A percentile compares a stretch with the other conserved stretches of the same genome.
phyloP scores from a whole-genome alignment of 257 asterid species.

The Marsdenia floribunda region DNA sequence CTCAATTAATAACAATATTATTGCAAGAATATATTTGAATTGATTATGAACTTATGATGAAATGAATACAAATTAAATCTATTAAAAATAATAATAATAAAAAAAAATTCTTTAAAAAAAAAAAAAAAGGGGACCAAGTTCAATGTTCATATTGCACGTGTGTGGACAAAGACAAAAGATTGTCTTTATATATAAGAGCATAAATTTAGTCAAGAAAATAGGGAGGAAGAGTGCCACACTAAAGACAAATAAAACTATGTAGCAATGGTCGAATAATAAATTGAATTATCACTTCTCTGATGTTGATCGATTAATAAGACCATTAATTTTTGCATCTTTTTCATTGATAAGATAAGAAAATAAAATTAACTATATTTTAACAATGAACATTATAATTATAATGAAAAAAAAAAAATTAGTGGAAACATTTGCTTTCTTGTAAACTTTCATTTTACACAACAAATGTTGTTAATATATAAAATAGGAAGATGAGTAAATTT shows the following conservation, averaged over 20 bases:
- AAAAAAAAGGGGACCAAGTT: background rate
- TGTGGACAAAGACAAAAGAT: background rate
- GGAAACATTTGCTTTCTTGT: background rate
- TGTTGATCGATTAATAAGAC: background rate
- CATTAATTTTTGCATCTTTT: background rate
- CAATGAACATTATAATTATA: background rate
- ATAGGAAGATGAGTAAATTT: no score
- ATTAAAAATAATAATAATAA: background rate
- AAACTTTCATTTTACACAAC: background rate
- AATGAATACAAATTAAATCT: no score
- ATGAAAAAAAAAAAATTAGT: background rate
- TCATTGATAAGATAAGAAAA: background rate
- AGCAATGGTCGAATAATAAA: background rate
- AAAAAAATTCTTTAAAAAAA: no score
- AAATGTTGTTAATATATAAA: no score
- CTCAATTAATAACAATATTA: no score
- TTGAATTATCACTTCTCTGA: background rate
- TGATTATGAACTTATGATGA: no score
- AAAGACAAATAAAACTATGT: background rate
- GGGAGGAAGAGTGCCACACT: background rate
- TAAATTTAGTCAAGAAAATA: background rate
- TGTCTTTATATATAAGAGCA: background rate
- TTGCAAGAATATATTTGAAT: no score
- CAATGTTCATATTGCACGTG: background rate
- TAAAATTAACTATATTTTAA: background rate